These are phyloP conservation scores for Bacidia rubella DNA, from an alignment of 495 filamentous ascomycete species.

Conservation along the genomic window DNA sequence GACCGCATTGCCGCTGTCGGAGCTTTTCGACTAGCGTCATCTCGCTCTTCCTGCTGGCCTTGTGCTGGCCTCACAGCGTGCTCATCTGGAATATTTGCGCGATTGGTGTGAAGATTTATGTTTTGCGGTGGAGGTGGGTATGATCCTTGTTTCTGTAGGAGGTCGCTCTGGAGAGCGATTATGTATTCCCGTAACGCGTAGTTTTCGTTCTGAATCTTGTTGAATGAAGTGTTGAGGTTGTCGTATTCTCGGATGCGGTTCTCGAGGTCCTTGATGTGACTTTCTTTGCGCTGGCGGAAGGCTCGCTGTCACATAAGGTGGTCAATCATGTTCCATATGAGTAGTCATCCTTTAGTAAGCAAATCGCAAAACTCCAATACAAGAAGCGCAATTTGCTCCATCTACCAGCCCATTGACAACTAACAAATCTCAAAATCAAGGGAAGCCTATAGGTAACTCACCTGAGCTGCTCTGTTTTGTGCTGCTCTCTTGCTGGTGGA, in stretches of 20 bases:
- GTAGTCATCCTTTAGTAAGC: conserved; percentile 18
- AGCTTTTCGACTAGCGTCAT: conserved; percentile 4
- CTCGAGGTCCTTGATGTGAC: conserved; percentile 93
- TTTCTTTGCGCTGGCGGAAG: conserved; percentile 95
- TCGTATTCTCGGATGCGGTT: conserved; percentile 71
- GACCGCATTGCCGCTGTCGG: conserved; percentile 27
- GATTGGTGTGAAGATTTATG: conserved; percentile 28
- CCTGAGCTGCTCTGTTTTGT: conserved; percentile 94
- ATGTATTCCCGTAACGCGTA: conserved; percentile 84
- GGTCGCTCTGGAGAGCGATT: conserved; percentile 74
- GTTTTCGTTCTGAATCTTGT: conserved; percentile 71
- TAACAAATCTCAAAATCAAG: conserved; percentile 1
- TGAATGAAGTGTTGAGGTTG: conserved; percentile 53
- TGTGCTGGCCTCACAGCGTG: background rate
- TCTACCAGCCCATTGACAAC: conserved; percentile 1
- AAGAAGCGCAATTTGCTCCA: conserved; percentile 3
- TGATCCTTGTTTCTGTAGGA: conserved; percentile 71
- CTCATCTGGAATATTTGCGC: background rate
- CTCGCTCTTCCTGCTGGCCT: background rate
- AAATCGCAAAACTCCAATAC: conserved; percentile 12
- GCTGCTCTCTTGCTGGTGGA: conserved; percentile 92
- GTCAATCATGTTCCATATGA: background rate
- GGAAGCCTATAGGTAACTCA: conserved; percentile 31
- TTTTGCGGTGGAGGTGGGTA: conserved; percentile 66
- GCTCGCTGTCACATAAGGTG: conserved; percentile 49